Conservation (phyloP, 768 basidiomycete genomes). For the Candolleomyces efflorescens region DNA sequence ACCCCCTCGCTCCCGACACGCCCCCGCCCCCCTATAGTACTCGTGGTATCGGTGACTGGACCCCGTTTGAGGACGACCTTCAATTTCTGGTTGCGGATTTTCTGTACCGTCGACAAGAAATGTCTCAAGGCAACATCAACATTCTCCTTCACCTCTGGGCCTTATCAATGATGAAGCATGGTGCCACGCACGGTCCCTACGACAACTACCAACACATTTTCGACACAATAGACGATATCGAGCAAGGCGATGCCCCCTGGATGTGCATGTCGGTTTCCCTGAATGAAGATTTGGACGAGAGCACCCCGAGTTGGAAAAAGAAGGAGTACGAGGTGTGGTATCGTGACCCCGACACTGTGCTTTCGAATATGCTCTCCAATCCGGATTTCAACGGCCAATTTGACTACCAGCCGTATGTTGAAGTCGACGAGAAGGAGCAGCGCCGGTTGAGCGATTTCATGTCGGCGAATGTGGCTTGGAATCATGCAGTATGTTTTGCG, state of each 20-base stretch:
- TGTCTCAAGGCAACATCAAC: slow-evolving; percentile 20
- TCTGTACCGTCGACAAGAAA: slow-evolving; percentile 13
- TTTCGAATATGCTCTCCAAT: slow-evolving; percentile 28
- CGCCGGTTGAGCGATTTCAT: slow-evolving; percentile 31
- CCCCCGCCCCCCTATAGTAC: neutral
- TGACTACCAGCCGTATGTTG: slow-evolving; percentile 21
- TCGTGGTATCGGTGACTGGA: slow-evolving; percentile 7
- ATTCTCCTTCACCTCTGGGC: slow-evolving; percentile 21
- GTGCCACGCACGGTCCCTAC: slow-evolving; percentile 25
- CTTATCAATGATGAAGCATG: slow-evolving; percentile 7
- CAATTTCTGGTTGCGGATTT: slow-evolving; percentile 17
- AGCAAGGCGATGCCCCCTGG: slow-evolving; percentile 34
- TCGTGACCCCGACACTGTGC: slow-evolving; percentile 22
- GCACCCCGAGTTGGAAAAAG: slow-evolving; percentile 24
- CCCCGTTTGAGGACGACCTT: slow-evolving; percentile 11
- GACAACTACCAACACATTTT: slow-evolving; percentile 25
- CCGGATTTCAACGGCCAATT: slow-evolving; percentile 29
- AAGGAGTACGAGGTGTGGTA: slow-evolving; percentile 26
- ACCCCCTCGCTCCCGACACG: neutral
- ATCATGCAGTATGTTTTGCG: slow-evolving; percentile 28
- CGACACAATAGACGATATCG: slow-evolving; percentile 28
- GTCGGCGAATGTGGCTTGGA: slow-evolving; percentile 36
- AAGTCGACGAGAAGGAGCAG: slow-evolving; percentile 13
- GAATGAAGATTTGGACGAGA: slow-evolving; percentile 8
- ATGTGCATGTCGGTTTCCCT: slow-evolving; percentile 25